Base-by-base conservation (phyloP, 163 green algal species). In the Volvox carteri region DNA sequence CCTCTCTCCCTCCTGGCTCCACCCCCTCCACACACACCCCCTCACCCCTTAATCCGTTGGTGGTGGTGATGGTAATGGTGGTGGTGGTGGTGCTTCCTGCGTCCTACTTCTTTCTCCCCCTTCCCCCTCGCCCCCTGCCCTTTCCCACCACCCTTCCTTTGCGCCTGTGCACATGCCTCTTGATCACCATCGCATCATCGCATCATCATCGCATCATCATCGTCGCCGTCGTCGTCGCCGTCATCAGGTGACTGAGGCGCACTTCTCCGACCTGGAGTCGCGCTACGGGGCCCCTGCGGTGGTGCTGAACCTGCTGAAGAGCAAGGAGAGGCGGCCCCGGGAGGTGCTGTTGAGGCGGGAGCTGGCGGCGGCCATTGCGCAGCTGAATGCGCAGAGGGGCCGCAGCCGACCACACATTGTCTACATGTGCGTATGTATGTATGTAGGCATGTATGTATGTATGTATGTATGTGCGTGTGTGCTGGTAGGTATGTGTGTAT, bases 271-370 rank as follows among this genome's bases (percentile, higher is more conserved):
- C 86, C 86, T 99, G 60, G 85, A 86, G 84, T 60, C 81, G 33
- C 93, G 96, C 37, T 99, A 99, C 77, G 96, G 97, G 72, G 74
- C 94, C 39, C 96, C 97, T 0, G 86, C 97, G 6, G 94, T 98
- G n/a, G 95, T 96, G 41, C 93, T 99, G 33, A 98, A 99, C 89
- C 94, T 99, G 88, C 94, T 99, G 44, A 97, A 97, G 86, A 92
- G 67, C 35, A 90, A 92, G 83, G 86, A 92, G 88, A 52, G 84
- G 30, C 86, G 88, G 8, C 94, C 95, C 2, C 88, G 96, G 0
- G 97, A 99, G 89, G 96, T 92, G 52, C 93, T 98, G 54, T 95
- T 99, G 89, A 89, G 96, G 18, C 76, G 91, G 1, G 97, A 98
- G 90, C 97, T 97, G 65, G 92, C 78, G 11, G 77, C 83, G 4